Percentiles rank a stretch among this genome's conserved stretches.
Evolutionary conservation across 2,329 filamentous ascomycete species (phyloP).

Genomic region (Myriosclerotinia curreyana): DNA sequence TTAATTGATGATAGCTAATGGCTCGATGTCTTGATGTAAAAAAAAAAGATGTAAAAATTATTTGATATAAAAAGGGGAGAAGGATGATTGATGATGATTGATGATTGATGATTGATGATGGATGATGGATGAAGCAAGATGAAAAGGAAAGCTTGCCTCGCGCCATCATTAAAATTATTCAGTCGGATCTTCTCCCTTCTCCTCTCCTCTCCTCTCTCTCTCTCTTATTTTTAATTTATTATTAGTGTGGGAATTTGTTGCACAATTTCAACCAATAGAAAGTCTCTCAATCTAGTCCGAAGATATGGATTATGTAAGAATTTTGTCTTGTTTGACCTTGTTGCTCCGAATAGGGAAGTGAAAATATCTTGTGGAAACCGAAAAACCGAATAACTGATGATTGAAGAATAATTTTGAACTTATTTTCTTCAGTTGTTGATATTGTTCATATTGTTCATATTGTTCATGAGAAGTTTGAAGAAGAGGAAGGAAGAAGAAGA

Average conservation of each 20-base stretch:
- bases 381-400: neutral
- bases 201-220: no score
- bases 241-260: slow-evolving; percentile 13
- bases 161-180: neutral
- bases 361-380: neutral
- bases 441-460: neutral
- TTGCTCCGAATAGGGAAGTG: neutral
- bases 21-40: slow-evolving; percentile 19
- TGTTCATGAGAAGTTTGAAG: neutral
- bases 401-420: neutral
- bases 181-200: no score
- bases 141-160: slow-evolving; percentile 14
- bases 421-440: neutral
- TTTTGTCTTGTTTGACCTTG: neutral
- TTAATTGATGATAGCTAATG: slow-evolving; percentile 14
- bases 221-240: slow-evolving; percentile 3
- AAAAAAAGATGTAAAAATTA: slow-evolving; percentile 20
- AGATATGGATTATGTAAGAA: slow-evolving; percentile 2
- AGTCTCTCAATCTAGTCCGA: neutral
- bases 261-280: slow-evolving; percentile 1
- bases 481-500: neutral
- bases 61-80: slow-evolving; percentile 9
- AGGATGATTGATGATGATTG: no score
- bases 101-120: no score
- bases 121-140: slow-evolving; percentile 18